phyloP scores from a whole-genome alignment of 176 grass and related monocot species.

The Metroxylon sagu region DNA sequence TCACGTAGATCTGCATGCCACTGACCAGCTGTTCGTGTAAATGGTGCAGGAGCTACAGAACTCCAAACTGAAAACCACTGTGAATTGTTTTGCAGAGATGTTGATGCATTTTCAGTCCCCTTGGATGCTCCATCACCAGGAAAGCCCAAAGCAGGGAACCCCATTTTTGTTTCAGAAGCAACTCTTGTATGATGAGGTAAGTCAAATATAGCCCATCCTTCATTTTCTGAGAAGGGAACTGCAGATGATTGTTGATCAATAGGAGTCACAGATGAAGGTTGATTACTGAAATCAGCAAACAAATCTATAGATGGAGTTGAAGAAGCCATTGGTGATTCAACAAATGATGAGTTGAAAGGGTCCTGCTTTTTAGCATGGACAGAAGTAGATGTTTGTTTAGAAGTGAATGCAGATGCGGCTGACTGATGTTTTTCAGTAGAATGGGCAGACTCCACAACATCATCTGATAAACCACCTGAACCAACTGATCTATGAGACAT shows the following conservation, averaged over 20 bases:
- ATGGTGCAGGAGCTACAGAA: slow-evolving; percentile 1
- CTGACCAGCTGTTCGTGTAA: slow-evolving; percentile 11
- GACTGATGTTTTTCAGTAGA: slow-evolving; percentile 30
- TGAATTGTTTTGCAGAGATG: slow-evolving; percentile 9
- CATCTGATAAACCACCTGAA: slow-evolving; percentile 36
- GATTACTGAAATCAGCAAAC: slow-evolving; percentile 58
- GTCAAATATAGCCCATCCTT: slow-evolving; percentile 86
- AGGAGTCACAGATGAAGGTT: slow-evolving; percentile 19
- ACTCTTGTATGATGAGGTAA: slow-evolving; percentile 32
- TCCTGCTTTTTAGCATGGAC: slow-evolving; percentile 21
- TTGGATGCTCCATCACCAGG: slow-evolving; percentile 27
- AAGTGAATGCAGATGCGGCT: slow-evolving; percentile 25
- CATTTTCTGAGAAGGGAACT: slow-evolving; percentile 32
- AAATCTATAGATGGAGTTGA: slow-evolving; percentile 32
- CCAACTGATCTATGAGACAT: slow-evolving; percentile 19
- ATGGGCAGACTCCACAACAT: slow-evolving; percentile 24
- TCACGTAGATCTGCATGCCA: slow-evolving; percentile 7
- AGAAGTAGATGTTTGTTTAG: slow-evolving; percentile 28
- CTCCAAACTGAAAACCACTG: not conserved
- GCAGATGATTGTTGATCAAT: slow-evolving; percentile 29
- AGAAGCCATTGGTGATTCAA: slow-evolving; percentile 17
- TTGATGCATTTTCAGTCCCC: slow-evolving; percentile 20
- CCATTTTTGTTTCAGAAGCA: slow-evolving; percentile 28
- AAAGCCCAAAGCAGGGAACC: slow-evolving; percentile 29
- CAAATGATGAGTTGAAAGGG: slow-evolving; percentile 36